Conservation (phyloP, 2,329 filamentous ascomycete species). For the Achaetomium macrosporum region DNA sequence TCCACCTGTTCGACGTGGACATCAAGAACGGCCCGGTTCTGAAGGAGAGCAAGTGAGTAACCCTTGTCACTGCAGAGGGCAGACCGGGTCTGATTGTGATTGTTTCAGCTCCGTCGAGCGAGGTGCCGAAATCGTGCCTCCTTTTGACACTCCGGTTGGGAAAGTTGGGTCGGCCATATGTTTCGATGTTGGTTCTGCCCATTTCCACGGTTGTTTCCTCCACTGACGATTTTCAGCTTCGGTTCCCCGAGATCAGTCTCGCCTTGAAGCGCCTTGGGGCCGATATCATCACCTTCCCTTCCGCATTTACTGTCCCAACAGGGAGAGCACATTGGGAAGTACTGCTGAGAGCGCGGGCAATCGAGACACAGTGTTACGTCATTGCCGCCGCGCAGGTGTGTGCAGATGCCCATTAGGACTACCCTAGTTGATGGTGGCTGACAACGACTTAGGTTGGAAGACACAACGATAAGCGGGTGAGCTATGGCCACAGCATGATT, state of each 20-base stretch:
- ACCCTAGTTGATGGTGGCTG: background rate
- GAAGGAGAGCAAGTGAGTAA: constrained; percentile 23
- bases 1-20: constrained; percentile 79
- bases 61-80: background rate
- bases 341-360: constrained; percentile 71
- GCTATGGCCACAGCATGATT: constrained; percentile 82
- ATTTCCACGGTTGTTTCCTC: background rate
- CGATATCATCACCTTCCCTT: constrained; percentile 78
- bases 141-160: constrained; percentile 69
- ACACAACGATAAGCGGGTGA: constrained; percentile 65
- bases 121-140: constrained; percentile 57
- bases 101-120: constrained; percentile 54
- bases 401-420: constrained; percentile 2
- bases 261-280: constrained; percentile 41
- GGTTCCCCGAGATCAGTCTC: constrained; percentile 27
- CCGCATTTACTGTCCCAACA: constrained; percentile 83
- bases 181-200: constrained; percentile 76
- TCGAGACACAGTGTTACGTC: constrained; percentile 85
- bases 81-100: background rate
- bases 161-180: constrained; percentile 77
- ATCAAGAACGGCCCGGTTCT: constrained; percentile 27
- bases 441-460: constrained; percentile 9
- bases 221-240: constrained; percentile 11
- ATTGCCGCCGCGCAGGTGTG: constrained; percentile 69
- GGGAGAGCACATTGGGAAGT: constrained; percentile 82